Evolutionary conservation across 495 filamentous ascomycete species (phyloP).

Genomic region (Rusavskia elegans): DNA sequence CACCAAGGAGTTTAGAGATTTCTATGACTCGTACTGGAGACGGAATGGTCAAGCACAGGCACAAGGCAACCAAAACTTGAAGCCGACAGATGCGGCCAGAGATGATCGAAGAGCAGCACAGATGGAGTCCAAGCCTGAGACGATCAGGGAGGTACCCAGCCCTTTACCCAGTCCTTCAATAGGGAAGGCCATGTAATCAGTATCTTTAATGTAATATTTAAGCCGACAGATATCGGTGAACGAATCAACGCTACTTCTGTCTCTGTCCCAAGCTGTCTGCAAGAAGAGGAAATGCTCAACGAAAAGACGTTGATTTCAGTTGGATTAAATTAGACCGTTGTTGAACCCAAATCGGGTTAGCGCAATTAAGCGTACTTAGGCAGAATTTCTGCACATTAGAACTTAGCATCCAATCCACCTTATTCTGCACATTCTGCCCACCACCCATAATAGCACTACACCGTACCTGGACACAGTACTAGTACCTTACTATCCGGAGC

Average conservation of each 20-base stretch:
- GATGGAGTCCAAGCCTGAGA: not conserved
- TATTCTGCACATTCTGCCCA: too few relatives aligned
- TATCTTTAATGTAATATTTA: not conserved
- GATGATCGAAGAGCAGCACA: not conserved
- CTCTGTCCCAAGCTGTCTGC: too few relatives aligned
- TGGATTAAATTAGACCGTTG: too few relatives aligned
- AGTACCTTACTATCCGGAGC: too few relatives aligned
- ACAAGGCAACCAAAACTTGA: not conserved
- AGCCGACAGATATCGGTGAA: not conserved
- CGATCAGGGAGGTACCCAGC: not conserved
- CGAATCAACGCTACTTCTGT: not conserved
- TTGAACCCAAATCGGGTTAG: too few relatives aligned
- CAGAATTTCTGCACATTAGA: too few relatives aligned
- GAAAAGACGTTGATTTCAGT: too few relatives aligned
- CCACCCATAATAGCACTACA: too few relatives aligned
- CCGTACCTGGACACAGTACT: too few relatives aligned
- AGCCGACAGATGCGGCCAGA: not conserved
- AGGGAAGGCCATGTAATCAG: not conserved
- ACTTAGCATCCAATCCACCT: too few relatives aligned
- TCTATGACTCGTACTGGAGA: slow-evolving; percentile 1
- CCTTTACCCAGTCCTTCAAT: not conserved
- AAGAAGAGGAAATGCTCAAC: too few relatives aligned
- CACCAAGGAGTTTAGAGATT: slow-evolving; percentile 1
- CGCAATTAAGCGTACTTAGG: too few relatives aligned
- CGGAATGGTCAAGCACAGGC: not conserved